Conservation (phyloP, 768 basidiomycete species). For the Pisolithus marmoratus region DNA sequence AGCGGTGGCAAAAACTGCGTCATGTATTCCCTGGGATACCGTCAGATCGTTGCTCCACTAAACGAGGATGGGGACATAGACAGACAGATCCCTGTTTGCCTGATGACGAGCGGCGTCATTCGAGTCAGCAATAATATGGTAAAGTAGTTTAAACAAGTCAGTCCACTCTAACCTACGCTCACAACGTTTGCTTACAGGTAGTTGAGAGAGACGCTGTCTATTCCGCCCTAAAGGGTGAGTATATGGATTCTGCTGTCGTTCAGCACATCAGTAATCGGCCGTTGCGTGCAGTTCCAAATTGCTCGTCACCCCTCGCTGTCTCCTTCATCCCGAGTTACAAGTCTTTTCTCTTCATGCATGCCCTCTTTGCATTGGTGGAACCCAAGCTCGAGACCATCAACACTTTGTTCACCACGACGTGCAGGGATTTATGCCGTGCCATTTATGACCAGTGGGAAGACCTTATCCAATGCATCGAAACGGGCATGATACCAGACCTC, state of each 20-base stretch:
- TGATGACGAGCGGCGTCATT: constrained; percentile 18
- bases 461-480: constrained; percentile 12
- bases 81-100: constrained; percentile 9
- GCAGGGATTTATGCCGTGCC: constrained; percentile 15
- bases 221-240: constrained; percentile 5
- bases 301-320: constrained; percentile 11
- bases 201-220: constrained; percentile 9
- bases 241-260: background rate
- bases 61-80: constrained; percentile 7
- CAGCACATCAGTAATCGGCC: too few relatives aligned
- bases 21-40: constrained; percentile 16
- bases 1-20: constrained; percentile 14
- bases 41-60: constrained; percentile 7
- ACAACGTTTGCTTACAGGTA: constrained; percentile 5
- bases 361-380: constrained; percentile 16
- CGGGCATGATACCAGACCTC: constrained; percentile 11
- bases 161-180: background rate
- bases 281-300: constrained; percentile 6
- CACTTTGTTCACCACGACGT: constrained; percentile 16
- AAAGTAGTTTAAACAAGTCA: background rate
- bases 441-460: constrained; percentile 17
- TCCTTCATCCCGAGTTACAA: constrained; percentile 17
- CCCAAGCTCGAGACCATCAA: constrained; percentile 15
- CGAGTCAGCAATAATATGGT: constrained; percentile 18
- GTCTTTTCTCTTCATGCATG: constrained; percentile 20